Evolutionary conservation across 306 rosid species (phyloP).

Genomic region (Acacia confusa): DNA sequence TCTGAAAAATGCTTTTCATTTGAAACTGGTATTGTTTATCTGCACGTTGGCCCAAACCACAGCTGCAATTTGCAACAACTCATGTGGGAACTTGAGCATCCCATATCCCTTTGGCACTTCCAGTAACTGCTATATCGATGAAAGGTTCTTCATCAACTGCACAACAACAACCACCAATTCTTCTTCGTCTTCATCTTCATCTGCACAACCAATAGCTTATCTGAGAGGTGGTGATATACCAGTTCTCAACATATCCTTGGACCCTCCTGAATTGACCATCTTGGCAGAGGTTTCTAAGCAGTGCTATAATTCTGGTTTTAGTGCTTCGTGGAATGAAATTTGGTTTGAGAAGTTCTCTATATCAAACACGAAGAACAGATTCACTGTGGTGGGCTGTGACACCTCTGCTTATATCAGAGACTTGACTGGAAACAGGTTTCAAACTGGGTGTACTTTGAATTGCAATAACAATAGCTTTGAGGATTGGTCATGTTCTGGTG

Average conservation of each 20-base stretch:
- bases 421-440: too few relatives aligned
- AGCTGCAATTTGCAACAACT: neutral
- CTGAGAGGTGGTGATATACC: neutral
- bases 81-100: neutral
- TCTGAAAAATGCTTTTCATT: neutral
- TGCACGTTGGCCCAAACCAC: neutral
- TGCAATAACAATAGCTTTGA: neutral
- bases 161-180: neutral
- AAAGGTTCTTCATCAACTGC: conserved; percentile 4
- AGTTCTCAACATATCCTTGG: neutral
- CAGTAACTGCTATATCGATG: neutral
- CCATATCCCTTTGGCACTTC: conserved; percentile 31
- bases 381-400: conserved; percentile 2
- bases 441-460: neutral
- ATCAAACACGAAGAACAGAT: neutral
- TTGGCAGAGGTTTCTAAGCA: accelerated
- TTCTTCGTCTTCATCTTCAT: neutral
- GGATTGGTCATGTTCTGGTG: neutral
- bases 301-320: neutral
- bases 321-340: neutral
- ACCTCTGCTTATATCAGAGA: neutral
- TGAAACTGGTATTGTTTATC: neutral
- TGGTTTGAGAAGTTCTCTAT: neutral
- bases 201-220: neutral
- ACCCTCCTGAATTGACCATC: neutral